Base-by-base conservation (phyloP, 345 rosid genomes). In the Eutrema japonicum region DNA sequence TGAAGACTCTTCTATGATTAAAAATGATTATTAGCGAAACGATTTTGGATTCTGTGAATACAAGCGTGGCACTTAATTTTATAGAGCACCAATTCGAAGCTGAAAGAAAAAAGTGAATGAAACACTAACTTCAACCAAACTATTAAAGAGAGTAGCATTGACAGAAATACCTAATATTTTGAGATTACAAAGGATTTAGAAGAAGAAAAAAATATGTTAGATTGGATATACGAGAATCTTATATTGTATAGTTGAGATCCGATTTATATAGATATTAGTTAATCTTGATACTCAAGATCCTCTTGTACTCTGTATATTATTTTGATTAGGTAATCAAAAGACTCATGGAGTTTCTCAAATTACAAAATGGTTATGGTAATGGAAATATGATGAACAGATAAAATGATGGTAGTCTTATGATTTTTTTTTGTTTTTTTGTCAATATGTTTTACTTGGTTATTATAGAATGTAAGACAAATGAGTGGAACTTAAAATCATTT, bases 31-130 rank as follows among this genome's bases (percentile, higher is more conserved):
- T 45, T 37, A 75, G 57, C 64, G 57, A 47, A 43, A 75, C 35
- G n/a, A 61, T 68, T 68, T 75, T 61, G 68, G 73, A 67, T 58
- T 74, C 66, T 73, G 73, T 33, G 62, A 63, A 50, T 67, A 74
- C 29, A 60, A 52, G 48, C 27, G 48, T 67, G 29, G 53, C 47
- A 13, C 47, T 66, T 66, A 58, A 30, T n/a, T 40, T 40, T 49
- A 40, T 49, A 66, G 41, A 48, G 68, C 18, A 68, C 74, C 58
- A 53, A 26, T 45, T 53, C 58, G 70, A 61, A 68, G 45, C 57
- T 69, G 5, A 3, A 30, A 52, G 64, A 52, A 40, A 22, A 76
- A 75, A 76, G 70, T 53, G 51, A 62, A 46, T 46, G 2, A n/a
- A 50, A 33, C 79, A 76, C 75, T 53, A 62, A 63, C 64, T 60